A percentile compares a stretch with the other conserved stretches of the same genome.
Evolutionary conservation across 768 basidiomycete genomes (phyloP).

Genomic region (Boletus barrowsii): DNA sequence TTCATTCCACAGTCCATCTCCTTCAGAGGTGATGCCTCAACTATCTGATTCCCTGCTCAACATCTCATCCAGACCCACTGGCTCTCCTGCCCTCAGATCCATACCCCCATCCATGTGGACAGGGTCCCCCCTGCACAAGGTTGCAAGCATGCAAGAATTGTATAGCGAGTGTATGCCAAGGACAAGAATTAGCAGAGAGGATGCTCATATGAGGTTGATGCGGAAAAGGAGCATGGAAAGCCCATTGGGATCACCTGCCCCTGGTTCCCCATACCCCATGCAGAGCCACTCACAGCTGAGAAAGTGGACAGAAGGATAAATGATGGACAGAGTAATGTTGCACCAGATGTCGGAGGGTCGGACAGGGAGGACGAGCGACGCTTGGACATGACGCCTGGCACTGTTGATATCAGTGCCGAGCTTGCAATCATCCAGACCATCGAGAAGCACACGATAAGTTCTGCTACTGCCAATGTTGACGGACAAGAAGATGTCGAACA

Average conservation of each 20-base stretch:
- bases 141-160: constrained; percentile 19
- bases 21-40: constrained; percentile 9
- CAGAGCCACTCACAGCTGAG: background rate
- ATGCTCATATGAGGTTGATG: constrained; percentile 48
- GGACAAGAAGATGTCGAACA: background rate
- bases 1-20: constrained; percentile 15
- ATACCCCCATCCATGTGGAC: constrained; percentile 20
- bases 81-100: constrained; percentile 18
- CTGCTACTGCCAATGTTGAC: background rate
- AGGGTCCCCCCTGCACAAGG: constrained; percentile 29
- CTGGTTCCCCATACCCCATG: constrained; percentile 7
- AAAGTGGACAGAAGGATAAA: background rate
- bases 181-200: constrained; percentile 51
- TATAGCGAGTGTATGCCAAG: constrained; percentile 25
- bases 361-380: constrained; percentile 32
- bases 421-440: constrained; percentile 48
- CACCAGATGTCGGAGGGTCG: constrained; percentile 1
- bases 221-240: constrained; percentile 45
- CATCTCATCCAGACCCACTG: constrained; percentile 12
- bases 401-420: constrained; percentile 42
- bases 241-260: constrained; percentile 27
- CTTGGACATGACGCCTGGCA: constrained; percentile 37
- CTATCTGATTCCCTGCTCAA: constrained; percentile 25
- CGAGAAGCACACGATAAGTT: constrained; percentile 38
- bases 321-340: background rate